Evolutionary conservation across 179 eudicot genomes (phyloP).

Genomic region (Patellifolia procumbens): DNA sequence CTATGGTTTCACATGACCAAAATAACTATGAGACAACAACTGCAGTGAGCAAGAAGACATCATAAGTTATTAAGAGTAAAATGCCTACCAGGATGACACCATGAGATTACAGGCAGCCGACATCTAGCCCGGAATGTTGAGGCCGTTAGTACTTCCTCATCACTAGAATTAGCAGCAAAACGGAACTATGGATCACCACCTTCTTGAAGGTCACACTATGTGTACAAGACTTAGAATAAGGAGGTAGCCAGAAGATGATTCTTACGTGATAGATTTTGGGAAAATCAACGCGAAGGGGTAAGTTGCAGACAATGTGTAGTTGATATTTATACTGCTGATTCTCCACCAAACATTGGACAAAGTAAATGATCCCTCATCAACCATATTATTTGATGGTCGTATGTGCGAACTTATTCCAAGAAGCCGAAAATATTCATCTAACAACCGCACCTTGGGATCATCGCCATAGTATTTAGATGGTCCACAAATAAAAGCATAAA

Average conservation of each 20-base stretch:
- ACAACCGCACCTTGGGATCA: slow-evolving; percentile 69
- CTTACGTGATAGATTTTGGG: slow-evolving; percentile 86
- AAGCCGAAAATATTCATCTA: slow-evolving; percentile 90
- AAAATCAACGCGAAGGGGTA: slow-evolving; percentile 95
- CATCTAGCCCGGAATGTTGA: slow-evolving; percentile 86
- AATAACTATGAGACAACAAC: slow-evolving; percentile 13
- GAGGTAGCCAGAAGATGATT: slow-evolving; percentile 13
- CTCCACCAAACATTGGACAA: slow-evolving; percentile 82
- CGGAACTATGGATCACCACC: slow-evolving; percentile 12
- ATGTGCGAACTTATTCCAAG: slow-evolving; percentile 68
- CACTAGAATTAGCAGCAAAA: slow-evolving; percentile 53
- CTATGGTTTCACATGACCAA: slow-evolving; percentile 36
- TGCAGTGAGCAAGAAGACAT: not conserved
- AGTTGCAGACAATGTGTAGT: slow-evolving; percentile 71
- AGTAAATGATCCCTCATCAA: slow-evolving; percentile 73
- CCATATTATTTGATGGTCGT: slow-evolving; percentile 48
- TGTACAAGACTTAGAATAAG: slow-evolving; percentile 12
- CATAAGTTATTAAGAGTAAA: slow-evolving; percentile 5
- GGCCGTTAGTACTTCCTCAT: slow-evolving; percentile 86
- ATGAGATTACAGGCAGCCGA: slow-evolving; percentile 85
- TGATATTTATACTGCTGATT: slow-evolving; percentile 71
- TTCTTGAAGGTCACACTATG: slow-evolving; percentile 7
- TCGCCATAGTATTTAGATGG: slow-evolving; percentile 63
- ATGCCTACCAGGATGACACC: slow-evolving; percentile 78
- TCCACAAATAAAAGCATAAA: slow-evolving; percentile 76